Evolutionary conservation across 257 asterid species (phyloP).

Genomic region (Forsythia viridissima): DNA sequence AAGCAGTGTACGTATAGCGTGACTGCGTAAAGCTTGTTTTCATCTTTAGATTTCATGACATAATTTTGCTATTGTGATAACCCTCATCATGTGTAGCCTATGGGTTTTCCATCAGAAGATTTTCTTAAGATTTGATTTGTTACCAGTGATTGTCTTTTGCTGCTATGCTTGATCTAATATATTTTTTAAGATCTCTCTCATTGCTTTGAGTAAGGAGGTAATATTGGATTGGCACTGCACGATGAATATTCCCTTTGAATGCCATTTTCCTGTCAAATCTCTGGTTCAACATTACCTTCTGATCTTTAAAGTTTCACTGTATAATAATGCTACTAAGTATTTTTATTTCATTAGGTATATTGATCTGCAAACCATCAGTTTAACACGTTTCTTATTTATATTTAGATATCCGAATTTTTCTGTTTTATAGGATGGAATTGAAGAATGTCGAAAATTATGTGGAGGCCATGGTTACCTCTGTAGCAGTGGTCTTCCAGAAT

Average conservation of each 20-base stretch:
- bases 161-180: background rate
- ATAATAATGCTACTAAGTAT: background rate
- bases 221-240: background rate
- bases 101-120: background rate
- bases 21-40: background rate
- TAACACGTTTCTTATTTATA: slow-evolving; percentile 1
- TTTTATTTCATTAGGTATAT: background rate
- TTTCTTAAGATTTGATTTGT: background rate
- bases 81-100: background rate
- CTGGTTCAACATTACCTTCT: background rate
- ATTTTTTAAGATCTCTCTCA: background rate
- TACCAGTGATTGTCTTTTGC: background rate
- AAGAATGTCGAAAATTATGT: slow-evolving; percentile 94
- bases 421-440: slow-evolving; percentile 82
- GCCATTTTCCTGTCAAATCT: background rate
- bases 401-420: slow-evolving; percentile 1
- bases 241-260: background rate
- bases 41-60: background rate
- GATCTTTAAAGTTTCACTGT: background rate
- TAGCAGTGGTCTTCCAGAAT: slow-evolving; percentile 97
- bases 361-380: background rate
- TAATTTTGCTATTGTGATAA: background rate
- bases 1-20: background rate
- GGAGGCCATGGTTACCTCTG: slow-evolving; percentile 99
- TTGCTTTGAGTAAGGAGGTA: background rate